These are phyloP conservation scores for Capsicum pubescens DNA, from an alignment of 257 asterid genomes.

Conservation along the genomic window DNA sequence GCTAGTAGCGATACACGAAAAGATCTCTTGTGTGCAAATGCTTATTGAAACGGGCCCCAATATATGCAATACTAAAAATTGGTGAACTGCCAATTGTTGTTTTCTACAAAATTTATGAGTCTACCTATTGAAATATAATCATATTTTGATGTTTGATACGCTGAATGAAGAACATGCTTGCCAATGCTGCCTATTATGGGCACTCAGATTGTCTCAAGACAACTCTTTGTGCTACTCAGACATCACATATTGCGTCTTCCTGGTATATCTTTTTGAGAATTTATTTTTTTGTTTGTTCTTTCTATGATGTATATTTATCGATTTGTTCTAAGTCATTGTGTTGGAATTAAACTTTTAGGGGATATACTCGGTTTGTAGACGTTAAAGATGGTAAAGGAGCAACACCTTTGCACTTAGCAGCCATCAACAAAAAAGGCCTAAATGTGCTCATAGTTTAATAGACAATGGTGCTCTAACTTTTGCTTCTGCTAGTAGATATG, in stretches of 20 bases:
- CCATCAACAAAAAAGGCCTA: slow-evolving; percentile 78
- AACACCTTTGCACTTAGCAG: slow-evolving; percentile 92
- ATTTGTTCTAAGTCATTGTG: neutral
- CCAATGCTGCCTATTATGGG: slow-evolving; percentile 96
- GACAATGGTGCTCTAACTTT: slow-evolving; percentile 85
- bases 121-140: slow-evolving; percentile 36
- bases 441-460: slow-evolving; percentile 72
- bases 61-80: slow-evolving; percentile 46
- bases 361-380: slow-evolving; percentile 85
- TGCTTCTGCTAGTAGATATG: slow-evolving; percentile 81
- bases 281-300: neutral
- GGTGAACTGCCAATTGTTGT: neutral
- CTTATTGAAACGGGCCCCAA: slow-evolving; percentile 93
- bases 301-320: no score
- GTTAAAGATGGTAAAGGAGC: slow-evolving; percentile 95
- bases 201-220: slow-evolving; percentile 75
- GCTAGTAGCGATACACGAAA: slow-evolving; percentile 99
- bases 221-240: slow-evolving; percentile 78
- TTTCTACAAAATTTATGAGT: slow-evolving; percentile 3
- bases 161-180: slow-evolving; percentile 86
- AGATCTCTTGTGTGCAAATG: slow-evolving; percentile 76
- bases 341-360: slow-evolving; percentile 52
- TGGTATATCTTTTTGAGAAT: slow-evolving; percentile 54
- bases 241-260: slow-evolving; percentile 76
- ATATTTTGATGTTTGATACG: slow-evolving; percentile 93